Base-by-base conservation (phyloP, 306 rosid species). In the Arachis stenosperma region DNA sequence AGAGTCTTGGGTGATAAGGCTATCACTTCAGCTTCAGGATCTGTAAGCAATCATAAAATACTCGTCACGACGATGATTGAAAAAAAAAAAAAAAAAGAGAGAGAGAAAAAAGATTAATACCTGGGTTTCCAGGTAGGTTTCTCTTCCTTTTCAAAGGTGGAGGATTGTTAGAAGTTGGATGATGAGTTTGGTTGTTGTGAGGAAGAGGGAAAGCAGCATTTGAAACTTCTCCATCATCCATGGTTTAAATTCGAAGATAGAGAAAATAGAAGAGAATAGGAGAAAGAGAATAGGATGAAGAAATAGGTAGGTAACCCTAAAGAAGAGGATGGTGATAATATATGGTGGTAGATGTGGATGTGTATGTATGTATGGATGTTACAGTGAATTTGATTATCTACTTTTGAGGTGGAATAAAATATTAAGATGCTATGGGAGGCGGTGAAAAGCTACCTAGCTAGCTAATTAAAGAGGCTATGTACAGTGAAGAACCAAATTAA, bases 21-120 rank as follows among this genome's bases (percentile, higher is more conserved):
- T 78, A 88, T 82, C 6, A 88, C 93, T 74, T 88, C 90, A 3
- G 93, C 93, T 70, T 88, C 88, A 70, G 93, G 93, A 88, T 88
- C 93, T 88, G 82, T 70, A 51, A 48, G 12, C 5, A 8, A 22
- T 2, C 9, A 1, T 3, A 22, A 22, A 22, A 22, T 22, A 22
- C 27, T 22, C 27, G 27, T 22, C 27, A 22, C 1, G 27, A 2
- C 12, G 5, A 48, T 48, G 54, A 48, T 48, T 67, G 7, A 39
- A 13, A 29, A 9, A 11, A 12, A 60, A 6, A 63, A 63, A 74
- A 41, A 29, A 29, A 37, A n/a, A n/a, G n/a, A 50, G 30, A 15
- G 5, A 52, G 22, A 33, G 54, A 62, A n/a, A 69, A 14, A 61
- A 27, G 14, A 70, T 84, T 88, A 46, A 8, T 46, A 77, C 93